phyloP scores from a whole-genome alignment of 768 basidiomycete genomes.

The Cyclocybe cylindracea region DNA sequence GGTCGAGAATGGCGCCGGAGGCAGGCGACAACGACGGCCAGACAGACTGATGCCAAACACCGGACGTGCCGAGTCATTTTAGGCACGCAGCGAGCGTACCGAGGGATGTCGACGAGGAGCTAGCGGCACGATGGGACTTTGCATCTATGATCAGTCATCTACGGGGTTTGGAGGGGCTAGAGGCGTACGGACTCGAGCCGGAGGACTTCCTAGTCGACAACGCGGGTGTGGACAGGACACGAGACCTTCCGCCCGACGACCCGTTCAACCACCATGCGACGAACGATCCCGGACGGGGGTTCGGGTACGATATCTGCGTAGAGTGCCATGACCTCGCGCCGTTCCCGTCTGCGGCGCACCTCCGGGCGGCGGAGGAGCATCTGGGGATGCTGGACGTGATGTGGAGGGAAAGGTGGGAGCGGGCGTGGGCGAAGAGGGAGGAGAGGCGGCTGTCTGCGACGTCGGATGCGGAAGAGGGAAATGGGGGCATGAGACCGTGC shows the following conservation, averaged over 20 bases:
- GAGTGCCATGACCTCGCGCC: slow-evolving; percentile 85
- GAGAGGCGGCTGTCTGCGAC: slow-evolving; percentile 15
- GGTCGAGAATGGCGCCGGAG: too few species aligned
- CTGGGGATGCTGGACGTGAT: slow-evolving; percentile 61
- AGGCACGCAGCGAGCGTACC: slow-evolving; percentile 22
- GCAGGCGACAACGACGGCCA: too few species aligned
- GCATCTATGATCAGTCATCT: slow-evolving; percentile 18
- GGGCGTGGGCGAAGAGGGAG: slow-evolving; percentile 23
- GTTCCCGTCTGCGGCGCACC: slow-evolving; percentile 65
- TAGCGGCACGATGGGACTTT: slow-evolving; percentile 14
- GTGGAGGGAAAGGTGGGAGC: slow-evolving; percentile 55
- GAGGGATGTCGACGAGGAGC: slow-evolving; percentile 10
- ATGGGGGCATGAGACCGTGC: slow-evolving; percentile 23
- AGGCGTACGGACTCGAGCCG: slow-evolving; percentile 4
- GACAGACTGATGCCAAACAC: too few species aligned
- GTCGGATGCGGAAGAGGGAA: slow-evolving; percentile 9
- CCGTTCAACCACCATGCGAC: slow-evolving; percentile 43
- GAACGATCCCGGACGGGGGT: slow-evolving; percentile 48
- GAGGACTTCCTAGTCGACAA: slow-evolving; percentile 4
- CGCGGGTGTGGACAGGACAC: neutral
- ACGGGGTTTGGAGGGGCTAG: slow-evolving; percentile 16
- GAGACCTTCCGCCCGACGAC: slow-evolving; percentile 28
- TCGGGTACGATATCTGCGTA: slow-evolving; percentile 83
- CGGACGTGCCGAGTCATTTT: slow-evolving; percentile 26
- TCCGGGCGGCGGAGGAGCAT: slow-evolving; percentile 78